Base-by-base conservation (phyloP, 1,284 basidiomycete genomes). In the Cutaneotrichosporon spelunceum region DNA sequence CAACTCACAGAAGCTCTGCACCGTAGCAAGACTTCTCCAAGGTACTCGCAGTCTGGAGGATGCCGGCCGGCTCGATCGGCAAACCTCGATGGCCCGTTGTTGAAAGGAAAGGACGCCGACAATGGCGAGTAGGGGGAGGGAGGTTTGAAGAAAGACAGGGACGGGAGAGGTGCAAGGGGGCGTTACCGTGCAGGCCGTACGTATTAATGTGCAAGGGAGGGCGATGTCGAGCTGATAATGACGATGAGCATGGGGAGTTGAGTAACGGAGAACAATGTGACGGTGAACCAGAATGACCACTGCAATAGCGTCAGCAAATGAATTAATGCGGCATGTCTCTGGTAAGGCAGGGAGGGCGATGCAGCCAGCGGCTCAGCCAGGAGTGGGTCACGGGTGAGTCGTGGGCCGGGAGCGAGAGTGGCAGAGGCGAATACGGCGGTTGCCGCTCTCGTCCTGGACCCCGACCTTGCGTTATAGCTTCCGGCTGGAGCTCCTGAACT, bases 391-490 rank as follows among this genome's bases (percentile, higher is more conserved):
- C 23, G 23, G 24, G 21, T 23, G 10, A 5, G n/a, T 5, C 21
- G 29, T 6, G 16, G 24, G 47, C 23, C 4, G 24, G 47, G 13
- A 24, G 19, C 19, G 26, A 29, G n/a, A 19, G 27, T 14, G 24
- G 19, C 13, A 50, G 6, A 30, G 16, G 48, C 13, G 16, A 16
- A 27, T 9, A 11, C 5, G 27, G 48, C 48, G 48, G 48, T 50
- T 50, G 48, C 30, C 48, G 48, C 30, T 50, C 26, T 27, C 27
- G 27, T 50, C 48, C 48, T 50, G 48, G 27, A 50, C 48, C 48
- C 48, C 27, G 48, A 50, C 48, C 48, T 50, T 26, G 26, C 27
- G 48, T 50, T 30, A 50, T 30, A 27, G 48, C 27, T 30, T 50
- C 48, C 48, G 48, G 48, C 48, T 50, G 9, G 26, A 24, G 7